Percentiles rank a stretch among this genome's conserved stretches.
These are phyloP conservation scores for Solanum phureja DNA, from an alignment of 257 asterid species.

Conservation along the genomic window DNA sequence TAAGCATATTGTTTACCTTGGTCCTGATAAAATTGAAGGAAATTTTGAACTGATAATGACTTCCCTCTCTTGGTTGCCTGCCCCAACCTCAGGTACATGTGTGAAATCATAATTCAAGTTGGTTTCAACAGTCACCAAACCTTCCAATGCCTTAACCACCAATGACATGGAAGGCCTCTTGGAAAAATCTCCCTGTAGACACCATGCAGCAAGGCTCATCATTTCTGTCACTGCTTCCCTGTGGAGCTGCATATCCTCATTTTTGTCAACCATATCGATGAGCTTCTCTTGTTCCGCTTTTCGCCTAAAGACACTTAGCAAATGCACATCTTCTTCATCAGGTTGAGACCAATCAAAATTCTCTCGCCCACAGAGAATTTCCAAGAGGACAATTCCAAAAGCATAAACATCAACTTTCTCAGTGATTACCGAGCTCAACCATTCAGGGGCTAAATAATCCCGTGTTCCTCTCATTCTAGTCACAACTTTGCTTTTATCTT, in stretches of 20 bases:
- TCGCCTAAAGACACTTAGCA: background rate
- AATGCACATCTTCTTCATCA: conserved; percentile 12
- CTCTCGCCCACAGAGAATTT: conserved; percentile 12
- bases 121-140: background rate
- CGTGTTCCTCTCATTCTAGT: conserved; percentile 20
- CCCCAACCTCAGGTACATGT: background rate
- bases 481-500: conserved; percentile 4
- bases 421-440: conserved; percentile 9
- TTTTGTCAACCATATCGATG: conserved; percentile 1
- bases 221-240: background rate
- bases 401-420: conserved; percentile 16
- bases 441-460: conserved; percentile 19
- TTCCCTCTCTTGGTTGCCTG: background rate
- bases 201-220: conserved; percentile 14
- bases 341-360: conserved; percentile 3
- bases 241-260: conserved; percentile 7
- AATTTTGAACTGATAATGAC: background rate
- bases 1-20: background rate
- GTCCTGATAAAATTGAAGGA: conserved; percentile 6
- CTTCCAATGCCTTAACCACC: conserved; percentile 17
- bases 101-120: background rate
- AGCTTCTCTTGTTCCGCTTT: conserved; percentile 1
- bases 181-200: background rate
- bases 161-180: conserved; percentile 19
- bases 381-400: conserved; percentile 18